Base-by-base conservation (phyloP, 2,329 filamentous ascomycete genomes). In the Penicillium sp. region DNA sequence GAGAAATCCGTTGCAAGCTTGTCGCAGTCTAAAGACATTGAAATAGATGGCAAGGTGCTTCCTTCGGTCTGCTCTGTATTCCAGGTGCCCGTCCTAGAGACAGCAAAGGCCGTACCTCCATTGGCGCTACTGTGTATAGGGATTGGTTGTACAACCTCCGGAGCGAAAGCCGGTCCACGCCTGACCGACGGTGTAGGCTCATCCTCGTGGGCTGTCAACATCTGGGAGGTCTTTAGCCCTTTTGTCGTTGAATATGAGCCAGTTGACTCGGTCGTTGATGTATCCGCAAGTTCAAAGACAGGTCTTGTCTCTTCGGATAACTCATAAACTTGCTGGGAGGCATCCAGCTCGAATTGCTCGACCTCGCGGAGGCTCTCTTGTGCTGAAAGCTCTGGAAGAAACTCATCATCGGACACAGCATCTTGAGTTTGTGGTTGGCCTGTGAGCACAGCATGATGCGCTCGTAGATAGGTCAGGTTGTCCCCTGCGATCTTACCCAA, bases 361-460 rank as follows among this genome's bases (percentile, higher is more conserved):
- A 52, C 52, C 31, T 53, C 51, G 10, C 58, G 59, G 22, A 60
- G 56, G 15, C 60, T 57, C 29, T 71, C 66, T 15, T 49, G 60
- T 19, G 53, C 55, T 33, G 61, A 48, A 43, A 70, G 61, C 49
- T 70, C 67, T n/a, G 66, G 61, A 3, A 69, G 54, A 33, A 64
- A 56, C 7, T 53, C 56, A 24, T 57, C 48, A 7, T 60, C 53
- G 13, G 62, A 61, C 17, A 54, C 39, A 15, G 51, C 46, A 19
- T 72, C 68, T 43, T 61, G 68, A 6, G 53, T 45, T 0, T 67
- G 66, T 2, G 65, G 57, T 43, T 75, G 70, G 51, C 75, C 67
- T 0, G 77, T 81, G 32, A 80, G 63, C 15, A 82, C 59, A 28
- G 72, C 67, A 64, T 81, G 77, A 50, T 81, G 76, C 24, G 79